phyloP scores from a whole-genome alignment of 371 early-diverging fungal species.

The Syncephalastrum contaminatum region DNA sequence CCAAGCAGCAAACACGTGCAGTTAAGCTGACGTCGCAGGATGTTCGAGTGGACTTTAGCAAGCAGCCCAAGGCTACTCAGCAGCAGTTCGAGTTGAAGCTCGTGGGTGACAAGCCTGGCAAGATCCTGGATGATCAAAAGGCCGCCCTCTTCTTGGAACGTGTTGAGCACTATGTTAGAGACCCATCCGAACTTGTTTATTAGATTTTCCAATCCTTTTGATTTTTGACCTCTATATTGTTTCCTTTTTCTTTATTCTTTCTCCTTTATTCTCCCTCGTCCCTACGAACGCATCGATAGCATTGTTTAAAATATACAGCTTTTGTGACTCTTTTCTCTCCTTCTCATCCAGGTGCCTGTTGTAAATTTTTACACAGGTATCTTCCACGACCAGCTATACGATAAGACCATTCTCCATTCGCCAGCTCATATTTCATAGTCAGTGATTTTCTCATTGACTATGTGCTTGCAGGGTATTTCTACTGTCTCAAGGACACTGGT shows the following conservation, averaged over 20 bases:
- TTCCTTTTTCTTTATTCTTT: neutral
- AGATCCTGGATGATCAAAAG: constrained; percentile 33
- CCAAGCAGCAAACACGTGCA: constrained; percentile 11
- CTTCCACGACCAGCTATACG: too few species aligned
- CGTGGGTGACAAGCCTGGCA: constrained; percentile 35
- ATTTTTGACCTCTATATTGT: neutral
- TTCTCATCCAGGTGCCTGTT: too few species aligned
- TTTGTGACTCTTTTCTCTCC: too few species aligned
- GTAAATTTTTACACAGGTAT: too few species aligned
- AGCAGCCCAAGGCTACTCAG: constrained; percentile 18
- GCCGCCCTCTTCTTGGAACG: constrained; percentile 48
- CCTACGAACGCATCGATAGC: neutral
- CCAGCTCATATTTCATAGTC: too few species aligned
- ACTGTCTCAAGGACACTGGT: too few species aligned
- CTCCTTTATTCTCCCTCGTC: neutral
- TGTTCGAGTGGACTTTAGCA: constrained; percentile 17
- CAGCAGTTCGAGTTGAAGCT: constrained; percentile 36
- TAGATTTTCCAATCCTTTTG: constrained; percentile 1
- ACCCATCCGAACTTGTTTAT: constrained; percentile 36
- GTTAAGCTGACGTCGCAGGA: constrained; percentile 20
- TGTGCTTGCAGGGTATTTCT: too few species aligned
- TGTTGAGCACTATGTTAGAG: constrained; percentile 46
- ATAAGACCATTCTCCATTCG: too few species aligned
- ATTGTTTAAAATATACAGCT: too few species aligned
- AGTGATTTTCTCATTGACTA: too few species aligned